These are phyloP conservation scores for Fusarium sarcochroum DNA, from an alignment of 2,329 filamentous ascomycete species.

Conservation along the genomic window DNA sequence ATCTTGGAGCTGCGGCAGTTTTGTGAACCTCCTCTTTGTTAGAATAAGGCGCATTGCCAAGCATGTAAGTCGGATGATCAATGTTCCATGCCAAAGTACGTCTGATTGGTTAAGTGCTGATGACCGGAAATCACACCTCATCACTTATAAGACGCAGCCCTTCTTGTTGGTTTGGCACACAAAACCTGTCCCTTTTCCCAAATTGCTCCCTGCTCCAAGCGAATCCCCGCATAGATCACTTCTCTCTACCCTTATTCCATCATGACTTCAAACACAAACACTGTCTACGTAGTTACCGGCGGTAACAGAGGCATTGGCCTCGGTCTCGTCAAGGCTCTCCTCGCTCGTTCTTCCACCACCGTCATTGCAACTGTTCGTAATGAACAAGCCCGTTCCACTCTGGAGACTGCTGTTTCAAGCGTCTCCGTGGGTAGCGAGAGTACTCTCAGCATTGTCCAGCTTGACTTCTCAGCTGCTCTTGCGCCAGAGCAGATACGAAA, in stretches of 20 bases:
- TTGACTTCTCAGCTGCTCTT: conserved; percentile 55
- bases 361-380: conserved; percentile 57
- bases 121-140: neutral
- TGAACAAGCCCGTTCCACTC: conserved; percentile 29
- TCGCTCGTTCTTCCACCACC: conserved; percentile 68
- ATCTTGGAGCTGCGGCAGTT: neutral
- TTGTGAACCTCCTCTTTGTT: neutral
- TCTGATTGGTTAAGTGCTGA: neutral
- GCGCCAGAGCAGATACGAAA: conserved; percentile 32
- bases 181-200: neutral
- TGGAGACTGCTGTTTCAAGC: conserved; percentile 28
- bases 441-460: conserved; percentile 53
- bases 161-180: neutral
- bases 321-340: conserved; percentile 54
- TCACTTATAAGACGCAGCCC: conserved; percentile 1
- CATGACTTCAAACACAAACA: conserved; percentile 34
- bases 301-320: conserved; percentile 59
- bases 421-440: conserved; percentile 50
- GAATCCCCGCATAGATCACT: neutral
- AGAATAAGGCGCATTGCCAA: neutral
- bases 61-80: neutral
- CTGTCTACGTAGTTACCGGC: conserved; percentile 57
- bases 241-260: neutral
- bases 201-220: rapidly evolving
- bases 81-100: neutral